Base-by-base conservation (phyloP, 129 eudicot species). In the Chrysanthemum lavandulifolium region DNA sequence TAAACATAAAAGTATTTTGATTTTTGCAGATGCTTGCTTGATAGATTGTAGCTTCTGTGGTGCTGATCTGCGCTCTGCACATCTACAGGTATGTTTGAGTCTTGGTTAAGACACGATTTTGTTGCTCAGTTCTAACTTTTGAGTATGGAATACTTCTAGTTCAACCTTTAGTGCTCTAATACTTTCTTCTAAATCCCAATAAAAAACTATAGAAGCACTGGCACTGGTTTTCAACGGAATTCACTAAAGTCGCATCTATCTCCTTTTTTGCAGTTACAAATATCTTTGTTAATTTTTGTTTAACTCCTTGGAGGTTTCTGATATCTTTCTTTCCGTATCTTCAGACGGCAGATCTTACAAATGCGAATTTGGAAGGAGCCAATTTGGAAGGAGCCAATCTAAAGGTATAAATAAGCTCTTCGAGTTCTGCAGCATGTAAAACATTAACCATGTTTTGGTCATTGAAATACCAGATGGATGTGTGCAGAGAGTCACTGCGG, bases 321-420 rank as follows among this genome's bases (percentile, higher is more conserved):
- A 18, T 58, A 36, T 65, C 40, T 48, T 25, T 5, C 48, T 21
- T 52, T 62, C 6, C 31, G 15, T 54, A 36, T 65, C 76, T 76
- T 72, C 87, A 92, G 95, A 79, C 84, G 13, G 98, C 98, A 64
- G 98, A 93, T 84, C 96, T 93, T 69, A 93, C 98, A 45, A 89
- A 93, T 84, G 96, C 96, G 72, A 93, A 93, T 83, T 73, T 93
- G 79, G 96, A 93, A 77, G 98, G 98, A 72, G 98, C 98, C 69
- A 93, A 92, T 85, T 85, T 92, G 57, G 98, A 92, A 89, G 98
- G 98, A 66, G 98, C 98, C 71, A 92, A 93, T 78, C 67, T 93
- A 73, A 93, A 92, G 95, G 98, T 92, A 78, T 64, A n/a, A 67
- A 40, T 1, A 49, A 61, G 2, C 69, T 73, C 29, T 59, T 33